Conservation (phyloP, 306 rosid genomes). For the Fagus sylvatica region DNA sequence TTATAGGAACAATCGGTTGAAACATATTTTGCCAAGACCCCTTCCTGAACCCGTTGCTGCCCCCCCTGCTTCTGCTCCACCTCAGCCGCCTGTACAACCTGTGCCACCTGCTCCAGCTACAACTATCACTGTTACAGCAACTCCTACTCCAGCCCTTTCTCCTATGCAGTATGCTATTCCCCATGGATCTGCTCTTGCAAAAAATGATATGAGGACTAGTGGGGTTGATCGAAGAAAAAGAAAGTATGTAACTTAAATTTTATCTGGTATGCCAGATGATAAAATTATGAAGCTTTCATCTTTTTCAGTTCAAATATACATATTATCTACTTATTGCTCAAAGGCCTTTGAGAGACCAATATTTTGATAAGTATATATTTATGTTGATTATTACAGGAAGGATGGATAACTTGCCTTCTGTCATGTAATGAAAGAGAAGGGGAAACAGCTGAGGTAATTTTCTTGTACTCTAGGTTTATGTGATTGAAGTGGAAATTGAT, state of each 20-base stretch:
- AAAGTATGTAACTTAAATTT: conserved; percentile 41
- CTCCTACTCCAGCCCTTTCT: conserved; percentile 63
- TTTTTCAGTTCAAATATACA: background rate
- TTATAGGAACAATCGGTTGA: conserved; percentile 83
- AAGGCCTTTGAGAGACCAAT: conserved; percentile 13
- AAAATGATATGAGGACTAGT: conserved; percentile 71
- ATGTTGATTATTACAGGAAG: conserved; percentile 45
- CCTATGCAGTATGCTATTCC: conserved; percentile 76
- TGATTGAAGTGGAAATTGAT: background rate
- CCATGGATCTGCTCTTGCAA: conserved; percentile 58
- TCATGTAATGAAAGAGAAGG: conserved; percentile 16
- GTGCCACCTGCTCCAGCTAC: conserved; percentile 59
- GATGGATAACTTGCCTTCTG: conserved; percentile 33
- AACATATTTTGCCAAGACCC: conserved; percentile 83
- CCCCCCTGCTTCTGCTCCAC: conserved; percentile 49
- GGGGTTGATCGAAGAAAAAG: conserved; percentile 84
- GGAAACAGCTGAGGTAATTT: conserved; percentile 28
- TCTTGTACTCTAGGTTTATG: conserved; percentile 10
- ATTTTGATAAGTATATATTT: conserved; percentile 10
- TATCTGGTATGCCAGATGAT: background rate
- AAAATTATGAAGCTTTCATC: background rate
- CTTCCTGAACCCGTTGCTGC: conserved; percentile 72
- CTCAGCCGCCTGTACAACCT: conserved; percentile 49
- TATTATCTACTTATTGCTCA: background rate
- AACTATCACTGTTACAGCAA: conserved; percentile 39